These are phyloP conservation scores for Quercus lobata DNA, from an alignment of 331 rosid species.

Conservation along the genomic window DNA sequence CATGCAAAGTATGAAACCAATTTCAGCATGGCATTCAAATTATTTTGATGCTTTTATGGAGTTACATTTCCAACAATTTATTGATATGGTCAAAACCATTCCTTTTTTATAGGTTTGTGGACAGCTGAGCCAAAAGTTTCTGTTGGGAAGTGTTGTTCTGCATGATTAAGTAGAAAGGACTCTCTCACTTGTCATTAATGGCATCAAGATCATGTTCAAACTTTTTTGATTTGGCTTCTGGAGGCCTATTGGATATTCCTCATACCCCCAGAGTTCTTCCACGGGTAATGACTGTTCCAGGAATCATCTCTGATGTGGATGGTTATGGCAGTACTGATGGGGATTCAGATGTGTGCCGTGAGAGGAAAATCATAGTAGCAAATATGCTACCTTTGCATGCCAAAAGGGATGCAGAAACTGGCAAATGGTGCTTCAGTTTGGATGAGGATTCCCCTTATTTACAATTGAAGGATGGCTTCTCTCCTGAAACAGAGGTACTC, in stretches of 20 bases:
- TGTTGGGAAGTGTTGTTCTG: neutral
- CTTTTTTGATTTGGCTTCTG: conserved; percentile 62
- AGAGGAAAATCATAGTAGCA: conserved; percentile 88
- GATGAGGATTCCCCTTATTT: conserved; percentile 87
- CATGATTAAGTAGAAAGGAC: conserved; percentile 21
- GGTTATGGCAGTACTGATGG: conserved; percentile 51
- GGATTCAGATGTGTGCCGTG: conserved; percentile 68
- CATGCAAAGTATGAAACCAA: neutral
- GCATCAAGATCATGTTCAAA: conserved; percentile 66
- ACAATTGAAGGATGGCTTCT: conserved; percentile 79
- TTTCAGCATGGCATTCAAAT: neutral
- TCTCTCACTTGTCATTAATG: conserved; percentile 34
- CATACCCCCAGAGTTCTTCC: conserved; percentile 80
- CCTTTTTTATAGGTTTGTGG: conserved; percentile 12
- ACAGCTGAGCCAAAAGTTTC: conserved; percentile 1
- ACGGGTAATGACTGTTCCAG: conserved; percentile 83
- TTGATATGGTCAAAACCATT: neutral
- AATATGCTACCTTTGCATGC: conserved; percentile 93
- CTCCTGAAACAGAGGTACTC: conserved; percentile 78
- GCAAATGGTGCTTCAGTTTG: conserved; percentile 83
- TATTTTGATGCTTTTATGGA: neutral
- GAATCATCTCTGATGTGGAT: conserved; percentile 82
- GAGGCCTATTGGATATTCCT: conserved; percentile 68
- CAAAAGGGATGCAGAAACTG: conserved; percentile 65
- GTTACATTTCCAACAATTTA: neutral